Percentiles rank a stretch among this genome's conserved stretches.
Evolutionary conservation across 345 rosid species (phyloP).

Genomic region (Durio zibethinus): DNA sequence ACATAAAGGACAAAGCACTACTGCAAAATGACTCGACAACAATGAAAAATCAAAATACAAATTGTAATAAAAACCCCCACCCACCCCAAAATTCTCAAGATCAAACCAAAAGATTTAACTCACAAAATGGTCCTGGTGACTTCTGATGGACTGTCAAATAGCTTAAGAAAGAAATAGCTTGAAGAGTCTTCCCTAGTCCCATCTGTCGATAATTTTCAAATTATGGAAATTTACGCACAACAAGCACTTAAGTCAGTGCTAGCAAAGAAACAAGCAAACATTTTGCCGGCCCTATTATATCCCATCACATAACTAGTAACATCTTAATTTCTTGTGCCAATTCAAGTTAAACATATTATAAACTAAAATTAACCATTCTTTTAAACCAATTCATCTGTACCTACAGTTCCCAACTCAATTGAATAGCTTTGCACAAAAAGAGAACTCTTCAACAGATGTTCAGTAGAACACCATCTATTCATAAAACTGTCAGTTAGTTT

Average conservation of each 20-base stretch:
- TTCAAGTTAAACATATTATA: background rate
- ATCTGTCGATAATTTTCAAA: conserved; percentile 43
- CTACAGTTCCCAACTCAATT: background rate
- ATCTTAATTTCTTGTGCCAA: background rate
- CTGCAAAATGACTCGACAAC: conserved; percentile 31
- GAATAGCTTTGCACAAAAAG: background rate
- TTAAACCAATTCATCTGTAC: background rate
- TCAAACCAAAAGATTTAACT: conserved; percentile 34
- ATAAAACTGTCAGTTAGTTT: background rate
- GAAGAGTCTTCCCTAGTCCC: conserved; percentile 91
- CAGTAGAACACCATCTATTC: background rate
- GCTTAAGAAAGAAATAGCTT: conserved; percentile 71
- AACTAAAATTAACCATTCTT: background rate
- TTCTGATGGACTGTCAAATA: conserved; percentile 56
- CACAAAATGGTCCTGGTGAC: conserved; percentile 65
- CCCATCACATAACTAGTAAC: background rate
- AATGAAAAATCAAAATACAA: background rate
- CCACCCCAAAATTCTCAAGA: background rate
- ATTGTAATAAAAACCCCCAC: background rate
- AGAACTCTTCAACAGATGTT: background rate
- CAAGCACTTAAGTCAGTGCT: background rate
- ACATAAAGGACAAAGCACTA: conserved; percentile 80
- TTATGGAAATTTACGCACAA: background rate
- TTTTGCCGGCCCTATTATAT: background rate
- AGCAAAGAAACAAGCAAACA: conserved; percentile 1